phyloP scores from a whole-genome alignment of 2,329 filamentous ascomycete genomes.

The Aspergillus quadrilineatus region DNA sequence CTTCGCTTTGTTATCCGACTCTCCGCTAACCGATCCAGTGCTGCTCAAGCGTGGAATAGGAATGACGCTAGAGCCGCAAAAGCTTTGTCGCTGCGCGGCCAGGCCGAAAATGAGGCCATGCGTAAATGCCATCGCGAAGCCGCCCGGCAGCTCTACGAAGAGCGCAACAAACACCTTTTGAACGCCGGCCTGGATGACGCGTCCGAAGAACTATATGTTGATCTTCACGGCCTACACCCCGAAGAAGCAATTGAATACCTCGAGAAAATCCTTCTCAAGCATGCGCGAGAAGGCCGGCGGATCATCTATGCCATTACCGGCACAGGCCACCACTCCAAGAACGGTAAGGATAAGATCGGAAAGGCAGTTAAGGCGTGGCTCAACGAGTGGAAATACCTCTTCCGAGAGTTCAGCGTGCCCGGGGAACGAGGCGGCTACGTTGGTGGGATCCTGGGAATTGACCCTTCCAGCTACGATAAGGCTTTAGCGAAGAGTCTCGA shows the following conservation, averaged over 20 bases:
- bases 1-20: neutral
- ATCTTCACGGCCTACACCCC: conserved; percentile 96
- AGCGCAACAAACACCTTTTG: conserved; percentile 72
- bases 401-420: conserved; percentile 92
- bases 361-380: conserved; percentile 88
- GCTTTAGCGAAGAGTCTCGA: conserved; percentile 29
- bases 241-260: conserved; percentile 96
- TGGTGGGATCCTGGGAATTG: conserved; percentile 64
- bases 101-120: conserved; percentile 97
- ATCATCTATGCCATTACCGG: conserved; percentile 95
- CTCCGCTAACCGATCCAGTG: conserved; percentile 54
- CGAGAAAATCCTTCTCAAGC: conserved; percentile 81
- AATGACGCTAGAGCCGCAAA: conserved; percentile 96
- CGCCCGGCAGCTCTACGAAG: conserved; percentile 85
- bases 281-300: conserved; percentile 64
- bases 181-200: conserved; percentile 44
- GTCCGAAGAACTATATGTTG: conserved; percentile 79
- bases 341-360: conserved; percentile 97
- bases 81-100: conserved; percentile 86
- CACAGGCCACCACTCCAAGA: conserved; percentile 96
- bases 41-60: conserved; percentile 96
- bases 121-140: conserved; percentile 94
- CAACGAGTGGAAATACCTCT: conserved; percentile 94
- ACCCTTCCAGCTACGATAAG: conserved; percentile 59
- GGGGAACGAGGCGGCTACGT: conserved; percentile 83